Base-by-base conservation (phyloP, 73 alveolate genomes). In the Paramecium primaurelia region DNA sequence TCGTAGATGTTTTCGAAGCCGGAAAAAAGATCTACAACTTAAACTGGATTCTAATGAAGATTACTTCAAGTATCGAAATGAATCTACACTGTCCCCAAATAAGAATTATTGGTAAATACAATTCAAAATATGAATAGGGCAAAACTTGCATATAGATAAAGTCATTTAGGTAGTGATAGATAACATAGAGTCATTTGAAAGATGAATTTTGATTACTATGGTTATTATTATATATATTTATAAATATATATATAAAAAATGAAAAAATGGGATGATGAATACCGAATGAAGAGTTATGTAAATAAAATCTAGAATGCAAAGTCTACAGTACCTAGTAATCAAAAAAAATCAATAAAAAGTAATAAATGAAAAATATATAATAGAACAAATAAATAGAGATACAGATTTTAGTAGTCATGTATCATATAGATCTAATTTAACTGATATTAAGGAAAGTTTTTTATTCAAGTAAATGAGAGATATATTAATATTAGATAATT, bases 251-350 rank as follows among this genome's bases (percentile, higher is more conserved):
- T 64, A 32, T 64, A 64, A 28, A 28, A 64, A 49, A 80, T 80
- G 91, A 80, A 49, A 80, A 80, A 80, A 47, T 80, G 91, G 91
- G 91, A 80, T 80, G 91, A 80, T 42, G 71, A 80, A 25, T 45
- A 3, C 8, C 71, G 75, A 1, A 32, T 45, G 73, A 80, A 49
- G 75, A 80, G 58, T 4, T 80, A 80, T 26, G 91, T 45, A 6
- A 80, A 42, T 26, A 47, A 47, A 44, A 80, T 80, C 1, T 20
- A 32, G 58, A 80, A 80, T 80, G 91, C 77, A 0, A 80, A 49
- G n/a, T 47, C 91, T 3, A 64, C 84, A 25, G 51, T 64, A 2
- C 51, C 84, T 12, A 64, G 12, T 28, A 64, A 64, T 26, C 28
- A 64, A 34, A 64, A 34, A 64, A 64, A 34, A 34, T 25, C 51